Conservation (phyloP, 1,139 yeast genomes). For the Pichia norvegensis region DNA sequence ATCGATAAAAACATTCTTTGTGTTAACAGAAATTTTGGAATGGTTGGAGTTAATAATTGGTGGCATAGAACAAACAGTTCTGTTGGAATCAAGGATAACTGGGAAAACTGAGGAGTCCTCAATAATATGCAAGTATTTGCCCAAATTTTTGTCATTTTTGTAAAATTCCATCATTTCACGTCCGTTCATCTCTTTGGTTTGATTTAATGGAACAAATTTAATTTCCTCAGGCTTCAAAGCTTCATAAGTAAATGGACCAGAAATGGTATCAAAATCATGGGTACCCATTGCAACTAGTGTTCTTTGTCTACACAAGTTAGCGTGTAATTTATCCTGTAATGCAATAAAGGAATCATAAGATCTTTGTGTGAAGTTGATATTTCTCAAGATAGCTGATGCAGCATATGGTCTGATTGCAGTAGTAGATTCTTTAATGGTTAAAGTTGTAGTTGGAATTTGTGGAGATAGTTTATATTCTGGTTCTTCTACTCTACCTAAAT, state of each 20-base stretch:
- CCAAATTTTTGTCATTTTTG: conserved; percentile 82
- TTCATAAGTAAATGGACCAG: conserved; percentile 83
- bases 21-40: conserved; percentile 78
- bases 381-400: conserved; percentile 86
- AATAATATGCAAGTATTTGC: conserved; percentile 82
- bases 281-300: conserved; percentile 98
- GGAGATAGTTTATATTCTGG: conserved; percentile 66
- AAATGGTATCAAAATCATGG: conserved; percentile 79
- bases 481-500: conserved; percentile 57
- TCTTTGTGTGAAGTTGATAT: conserved; percentile 71
- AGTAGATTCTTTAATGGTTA: conserved; percentile 72
- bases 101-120: conserved; percentile 88
- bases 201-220: conserved; percentile 79
- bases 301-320: conserved; percentile 94
- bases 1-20: conserved; percentile 86
- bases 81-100: conserved; percentile 70
- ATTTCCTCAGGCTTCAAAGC: conserved; percentile 77
- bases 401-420: conserved; percentile 80
- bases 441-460: conserved; percentile 48
- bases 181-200: conserved; percentile 69
- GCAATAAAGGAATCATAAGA: conserved; percentile 91
- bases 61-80: conserved; percentile 85
- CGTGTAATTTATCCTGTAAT: conserved; percentile 90
- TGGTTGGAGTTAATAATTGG: conserved; percentile 93
- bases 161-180: conserved; percentile 80